A percentile compares a stretch with the other conserved stretches of the same genome.
Conservation (phyloP, 495 filamentous ascomycete species). For the Collariella sp. region DNA sequence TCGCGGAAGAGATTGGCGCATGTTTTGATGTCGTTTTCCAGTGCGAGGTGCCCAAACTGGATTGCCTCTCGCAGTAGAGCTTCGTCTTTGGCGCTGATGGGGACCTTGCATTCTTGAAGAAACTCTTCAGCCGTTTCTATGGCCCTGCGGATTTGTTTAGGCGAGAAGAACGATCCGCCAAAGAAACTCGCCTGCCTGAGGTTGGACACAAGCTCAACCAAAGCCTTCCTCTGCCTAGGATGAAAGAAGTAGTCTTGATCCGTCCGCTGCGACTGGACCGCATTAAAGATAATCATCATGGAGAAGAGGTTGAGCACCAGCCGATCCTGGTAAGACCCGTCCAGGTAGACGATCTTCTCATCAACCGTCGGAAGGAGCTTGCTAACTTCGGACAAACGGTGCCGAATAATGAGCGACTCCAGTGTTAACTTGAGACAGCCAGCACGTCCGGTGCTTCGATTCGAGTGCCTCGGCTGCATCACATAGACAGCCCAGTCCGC, state of each 20-base stretch:
- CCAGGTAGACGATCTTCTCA: slow-evolving; percentile 63
- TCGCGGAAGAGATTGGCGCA: slow-evolving; percentile 62
- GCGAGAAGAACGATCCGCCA: slow-evolving; percentile 66
- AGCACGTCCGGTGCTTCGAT: slow-evolving; percentile 43
- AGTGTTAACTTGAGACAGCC: slow-evolving; percentile 61
- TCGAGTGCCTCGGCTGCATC: slow-evolving; percentile 51
- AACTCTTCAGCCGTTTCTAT: slow-evolving; percentile 58
- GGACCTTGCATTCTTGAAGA: slow-evolving; percentile 42
- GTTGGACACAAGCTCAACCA: slow-evolving; percentile 64
- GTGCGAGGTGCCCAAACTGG: slow-evolving; percentile 48
- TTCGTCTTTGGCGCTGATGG: slow-evolving; percentile 51
- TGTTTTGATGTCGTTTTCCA: slow-evolving; percentile 53
- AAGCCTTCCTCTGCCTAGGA: slow-evolving; percentile 52
- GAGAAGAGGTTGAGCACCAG: slow-evolving; percentile 78
- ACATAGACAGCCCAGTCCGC: slow-evolving; percentile 69
- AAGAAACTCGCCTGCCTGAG: slow-evolving; percentile 83
- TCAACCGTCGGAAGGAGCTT: slow-evolving; percentile 57
- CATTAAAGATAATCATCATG: slow-evolving; percentile 71
- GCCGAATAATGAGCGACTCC: slow-evolving; percentile 72
- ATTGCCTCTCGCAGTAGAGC: slow-evolving; percentile 53
- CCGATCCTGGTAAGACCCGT: slow-evolving; percentile 76
- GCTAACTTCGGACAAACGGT: slow-evolving; percentile 60
- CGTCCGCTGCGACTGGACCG: slow-evolving; percentile 76
- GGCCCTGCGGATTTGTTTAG: slow-evolving; percentile 50
- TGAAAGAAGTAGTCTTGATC: slow-evolving; percentile 89